Evolutionary conservation across 2,329 filamentous ascomycete species (phyloP), one percentile per base, ranked within the genome.

Genomic region (Aspergillus sp.): DNA sequence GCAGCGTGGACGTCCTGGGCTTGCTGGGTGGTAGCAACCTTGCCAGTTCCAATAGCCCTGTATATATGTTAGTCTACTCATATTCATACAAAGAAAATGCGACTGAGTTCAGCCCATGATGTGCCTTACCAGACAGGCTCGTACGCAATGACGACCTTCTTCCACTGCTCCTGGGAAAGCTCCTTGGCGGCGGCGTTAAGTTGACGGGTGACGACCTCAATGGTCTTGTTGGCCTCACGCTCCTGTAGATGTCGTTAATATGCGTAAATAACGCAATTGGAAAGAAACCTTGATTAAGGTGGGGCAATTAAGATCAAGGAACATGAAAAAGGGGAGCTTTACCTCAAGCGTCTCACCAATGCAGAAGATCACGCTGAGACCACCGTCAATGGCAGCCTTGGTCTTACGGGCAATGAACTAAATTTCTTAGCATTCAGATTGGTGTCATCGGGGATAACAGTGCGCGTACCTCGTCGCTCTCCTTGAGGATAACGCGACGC

Each of bases 71-170:
- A 64, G 33, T 31, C 40, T 27, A 27, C 19, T 8, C 5, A n/a
- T 23, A n/a, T 8, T 44, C 24, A n/a, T 52, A 39, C 41, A 51
- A 24, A 35, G 33, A 23, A 19, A 14, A 54, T 15, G 49, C 56
- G 39, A 19, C 47, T 45, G 19, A 23, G 14, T n/a, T n/a, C 6
- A 37, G 35, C 35, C 7, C 14, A 37, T 37, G 21, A 52, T 24
- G 37, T 17, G 43, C 14, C 90, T 75, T 86, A 92, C 93, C 95
- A 99, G 83, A 99, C 96, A 72, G 95, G 95, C 86, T 99, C 95
- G 80, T 99, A 99, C 72, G 95, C 95, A 71, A 99, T 85, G 75
- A 99, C 95, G 65, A 99, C 86, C 83, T 95, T 95, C 72, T 82
- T 85, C 95, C 95, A 99, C 81, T 96, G 90, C 70, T 86, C 81